A percentile compares a stretch with the other conserved stretches of the same genome.
Evolutionary conservation across 768 basidiomycete species (phyloP).

Genomic region (Infundibulicybe gibba): DNA sequence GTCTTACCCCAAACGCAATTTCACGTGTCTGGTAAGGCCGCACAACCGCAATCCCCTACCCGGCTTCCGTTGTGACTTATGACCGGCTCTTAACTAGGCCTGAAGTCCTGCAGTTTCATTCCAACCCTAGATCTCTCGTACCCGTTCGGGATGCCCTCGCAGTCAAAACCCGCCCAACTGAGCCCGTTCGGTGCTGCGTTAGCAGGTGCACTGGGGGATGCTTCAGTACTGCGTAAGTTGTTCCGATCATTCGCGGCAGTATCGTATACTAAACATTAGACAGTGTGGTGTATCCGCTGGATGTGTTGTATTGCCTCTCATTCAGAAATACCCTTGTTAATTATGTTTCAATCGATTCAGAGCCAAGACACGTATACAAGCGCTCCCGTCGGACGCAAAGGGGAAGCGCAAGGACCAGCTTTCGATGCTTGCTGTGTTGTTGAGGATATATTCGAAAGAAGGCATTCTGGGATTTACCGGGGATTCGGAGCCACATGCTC

Average conservation of each 20-base stretch:
- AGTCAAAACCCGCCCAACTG: constrained; percentile 61
- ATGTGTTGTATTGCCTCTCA: constrained; percentile 60
- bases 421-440: constrained; percentile 62
- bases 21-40: too few relatives aligned
- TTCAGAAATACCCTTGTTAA: constrained; percentile 4
- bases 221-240: constrained; percentile 85
- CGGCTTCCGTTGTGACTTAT: too few relatives aligned
- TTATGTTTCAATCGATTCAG: constrained; percentile 31
- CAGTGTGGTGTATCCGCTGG: constrained; percentile 92
- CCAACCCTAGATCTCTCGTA: not conserved
- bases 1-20: too few relatives aligned
- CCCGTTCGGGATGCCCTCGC: constrained; percentile 35
- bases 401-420: constrained; percentile 50
- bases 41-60: too few relatives aligned
- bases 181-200: constrained; percentile 89
- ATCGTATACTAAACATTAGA: constrained; percentile 4
- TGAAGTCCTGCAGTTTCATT: too few relatives aligned
- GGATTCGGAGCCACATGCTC: constrained; percentile 97
- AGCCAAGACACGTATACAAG: constrained; percentile 94
- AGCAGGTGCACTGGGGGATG: constrained; percentile 93
- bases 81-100: too few relatives aligned
- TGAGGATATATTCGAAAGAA: constrained; percentile 74
- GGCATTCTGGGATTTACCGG: constrained; percentile 82
- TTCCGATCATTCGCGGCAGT: constrained; percentile 1
- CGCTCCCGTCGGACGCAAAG: constrained; percentile 45